Conservation (phyloP, 139 green algal genomes). For the Desmodesmus armatus region DNA sequence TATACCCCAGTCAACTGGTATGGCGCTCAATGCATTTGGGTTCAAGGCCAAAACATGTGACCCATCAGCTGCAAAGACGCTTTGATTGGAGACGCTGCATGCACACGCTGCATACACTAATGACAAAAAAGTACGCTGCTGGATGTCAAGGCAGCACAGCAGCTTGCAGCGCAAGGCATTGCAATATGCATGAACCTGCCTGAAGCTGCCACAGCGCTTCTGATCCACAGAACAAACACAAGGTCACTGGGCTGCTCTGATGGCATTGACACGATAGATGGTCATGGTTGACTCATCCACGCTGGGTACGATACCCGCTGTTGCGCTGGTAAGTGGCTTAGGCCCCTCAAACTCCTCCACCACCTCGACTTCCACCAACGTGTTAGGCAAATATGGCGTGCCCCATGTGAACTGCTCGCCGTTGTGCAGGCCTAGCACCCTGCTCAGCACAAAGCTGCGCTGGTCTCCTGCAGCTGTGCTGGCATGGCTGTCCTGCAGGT, state of each 20-base stretch:
- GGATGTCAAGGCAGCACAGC: no score
- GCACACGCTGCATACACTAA: no score
- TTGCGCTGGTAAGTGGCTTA: not conserved
- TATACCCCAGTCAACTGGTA: no score
- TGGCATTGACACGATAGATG: slow-evolving; percentile 12
- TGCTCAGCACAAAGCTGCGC: slow-evolving; percentile 11
- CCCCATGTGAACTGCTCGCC: slow-evolving; percentile 10
- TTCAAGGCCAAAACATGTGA: no score
- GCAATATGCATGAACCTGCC: no score
- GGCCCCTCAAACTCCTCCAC: slow-evolving; percentile 41
- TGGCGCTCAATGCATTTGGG: no score
- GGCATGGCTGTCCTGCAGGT: not conserved
- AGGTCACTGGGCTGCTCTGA: not conserved
- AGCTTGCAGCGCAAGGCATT: no score
- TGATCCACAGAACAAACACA: not conserved
- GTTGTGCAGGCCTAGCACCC: slow-evolving; percentile 16
- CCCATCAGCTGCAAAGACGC: no score
- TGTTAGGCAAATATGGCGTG: slow-evolving; percentile 32
- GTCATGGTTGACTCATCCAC: slow-evolving; percentile 5
- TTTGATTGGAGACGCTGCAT: no score
- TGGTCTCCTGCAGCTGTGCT: not conserved
- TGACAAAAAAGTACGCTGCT: no score
- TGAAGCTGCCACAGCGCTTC: not conserved
- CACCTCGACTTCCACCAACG: slow-evolving; percentile 31
- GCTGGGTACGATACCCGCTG: not conserved